A percentile compares a stretch with the other conserved stretches of the same genome.
These are phyloP conservation scores for Coprinopsis strossmayeri DNA, from an alignment of 768 basidiomycete genomes.

Conservation along the genomic window DNA sequence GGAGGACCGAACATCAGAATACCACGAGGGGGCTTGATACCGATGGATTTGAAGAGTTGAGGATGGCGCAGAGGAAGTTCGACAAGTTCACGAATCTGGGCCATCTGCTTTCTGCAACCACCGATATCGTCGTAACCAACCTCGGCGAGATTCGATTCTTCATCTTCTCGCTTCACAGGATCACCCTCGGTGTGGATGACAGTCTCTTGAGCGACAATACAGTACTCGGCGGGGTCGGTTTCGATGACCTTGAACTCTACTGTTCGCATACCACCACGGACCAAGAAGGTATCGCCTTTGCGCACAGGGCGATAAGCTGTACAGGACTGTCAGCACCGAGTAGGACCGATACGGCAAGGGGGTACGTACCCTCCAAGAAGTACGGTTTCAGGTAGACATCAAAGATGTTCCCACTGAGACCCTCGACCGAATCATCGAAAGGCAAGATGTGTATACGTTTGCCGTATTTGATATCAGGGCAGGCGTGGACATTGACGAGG, in stretches of 20 bases:
- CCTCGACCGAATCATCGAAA: conserved; percentile 98
- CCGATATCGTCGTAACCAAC: conserved; percentile 99
- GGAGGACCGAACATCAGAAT: conserved; percentile 98
- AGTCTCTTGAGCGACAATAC: conserved; percentile 98
- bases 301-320: conserved; percentile 89
- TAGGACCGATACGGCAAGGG: background rate
- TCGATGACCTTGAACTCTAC: conserved; percentile 99
- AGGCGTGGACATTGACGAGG: conserved; percentile 92
- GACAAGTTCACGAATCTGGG: conserved; percentile 98
- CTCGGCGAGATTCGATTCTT: conserved; percentile 92
- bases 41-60: conserved; percentile 99
- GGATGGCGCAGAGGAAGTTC: conserved; percentile 97
- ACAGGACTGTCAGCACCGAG: background rate
- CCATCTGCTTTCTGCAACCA: conserved; percentile 99
- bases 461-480: conserved; percentile 97
- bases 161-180: conserved; percentile 97
- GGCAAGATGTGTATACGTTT: conserved; percentile 96
- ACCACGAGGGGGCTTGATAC: conserved; percentile 99
- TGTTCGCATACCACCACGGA: conserved; percentile 96
- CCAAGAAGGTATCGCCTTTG: conserved; percentile 98
- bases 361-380: conserved; percentile 80
- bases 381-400: conserved; percentile 99
- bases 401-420: conserved; percentile 95
- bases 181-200: conserved; percentile 99
- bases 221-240: conserved; percentile 96